phyloP scores from a whole-genome alignment of 345 rosid species.

The Eucalyptus regnans region DNA sequence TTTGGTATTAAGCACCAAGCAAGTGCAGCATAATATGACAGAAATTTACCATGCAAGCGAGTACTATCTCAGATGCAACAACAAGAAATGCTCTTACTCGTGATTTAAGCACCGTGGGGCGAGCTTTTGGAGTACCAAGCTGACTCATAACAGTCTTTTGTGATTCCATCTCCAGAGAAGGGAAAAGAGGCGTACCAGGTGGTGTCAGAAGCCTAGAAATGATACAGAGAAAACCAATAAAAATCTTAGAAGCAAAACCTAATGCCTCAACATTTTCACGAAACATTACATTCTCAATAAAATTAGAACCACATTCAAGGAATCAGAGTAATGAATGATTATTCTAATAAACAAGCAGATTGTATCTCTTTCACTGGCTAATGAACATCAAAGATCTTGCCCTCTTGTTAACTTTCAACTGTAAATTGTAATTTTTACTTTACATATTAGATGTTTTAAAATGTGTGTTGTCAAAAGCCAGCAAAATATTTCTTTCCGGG shows the following conservation, averaged over 20 bases:
- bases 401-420: background rate
- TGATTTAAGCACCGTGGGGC: constrained; percentile 50
- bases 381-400: background rate
- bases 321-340: background rate
- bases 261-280: background rate
- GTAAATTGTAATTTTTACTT: background rate
- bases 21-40: background rate
- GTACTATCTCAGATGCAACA: background rate
- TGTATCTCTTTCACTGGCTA: background rate
- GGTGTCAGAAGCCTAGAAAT: constrained; percentile 77
- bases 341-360: background rate
- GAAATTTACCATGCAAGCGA: background rate
- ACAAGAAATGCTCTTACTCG: constrained; percentile 46
- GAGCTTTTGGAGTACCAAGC: constrained; percentile 54
- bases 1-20: background rate
- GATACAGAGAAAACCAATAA: background rate
- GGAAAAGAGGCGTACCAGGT: constrained; percentile 97
- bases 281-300: background rate
- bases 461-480: background rate
- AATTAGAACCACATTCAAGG: background rate
- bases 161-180: constrained; percentile 93
- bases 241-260: background rate
- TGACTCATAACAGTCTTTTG: constrained; percentile 66
- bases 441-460: background rate
- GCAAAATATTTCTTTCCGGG: background rate